A percentile compares a stretch with the other conserved stretches of the same genome.
These are phyloP conservation scores for Balansia obtecta DNA, from an alignment of 2,329 filamentous ascomycete genomes.

Conservation along the genomic window DNA sequence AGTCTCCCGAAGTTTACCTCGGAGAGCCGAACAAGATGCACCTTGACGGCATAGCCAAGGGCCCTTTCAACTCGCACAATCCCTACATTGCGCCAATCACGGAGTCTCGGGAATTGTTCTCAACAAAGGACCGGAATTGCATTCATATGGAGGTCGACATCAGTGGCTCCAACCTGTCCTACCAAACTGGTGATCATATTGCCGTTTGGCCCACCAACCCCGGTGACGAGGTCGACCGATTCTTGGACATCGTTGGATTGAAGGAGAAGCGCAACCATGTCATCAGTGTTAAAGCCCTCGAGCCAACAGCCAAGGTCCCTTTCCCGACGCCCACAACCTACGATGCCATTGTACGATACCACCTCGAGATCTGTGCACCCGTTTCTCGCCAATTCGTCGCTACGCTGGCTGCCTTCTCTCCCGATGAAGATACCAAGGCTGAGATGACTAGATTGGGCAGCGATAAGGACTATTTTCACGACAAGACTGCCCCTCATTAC, in stretches of 20 bases:
- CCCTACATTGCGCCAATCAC: constrained; percentile 90
- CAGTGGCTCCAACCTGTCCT: constrained; percentile 75
- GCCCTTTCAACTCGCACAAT: constrained; percentile 92
- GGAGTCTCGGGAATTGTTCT: constrained; percentile 86
- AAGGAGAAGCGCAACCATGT: constrained; percentile 67
- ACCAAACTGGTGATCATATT: constrained; percentile 95
- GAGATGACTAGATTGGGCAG: constrained; percentile 81
- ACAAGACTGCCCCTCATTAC: constrained; percentile 67
- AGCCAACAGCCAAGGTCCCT: constrained; percentile 91
- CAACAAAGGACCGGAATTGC: constrained; percentile 81
- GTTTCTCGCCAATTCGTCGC: constrained; percentile 93
- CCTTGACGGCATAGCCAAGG: constrained; percentile 70
- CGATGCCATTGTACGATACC: constrained; percentile 84
- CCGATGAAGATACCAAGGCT: constrained; percentile 69
- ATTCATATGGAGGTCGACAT: constrained; percentile 93
- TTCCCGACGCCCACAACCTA: constrained; percentile 97
- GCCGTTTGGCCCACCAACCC: constrained; percentile 96
- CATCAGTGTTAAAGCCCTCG: constrained; percentile 79
- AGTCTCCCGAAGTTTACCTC: constrained; percentile 76
- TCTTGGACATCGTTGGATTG: constrained; percentile 69
- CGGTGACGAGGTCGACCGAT: constrained; percentile 81
- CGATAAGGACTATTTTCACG: constrained; percentile 92
- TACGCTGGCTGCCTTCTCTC: constrained; percentile 78
- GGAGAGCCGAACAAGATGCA: constrained; percentile 96
- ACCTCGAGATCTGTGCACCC: constrained; percentile 91